Evolutionary conservation across 257 asterid genomes (phyloP).

Genomic region (Penstemon newberryi): DNA sequence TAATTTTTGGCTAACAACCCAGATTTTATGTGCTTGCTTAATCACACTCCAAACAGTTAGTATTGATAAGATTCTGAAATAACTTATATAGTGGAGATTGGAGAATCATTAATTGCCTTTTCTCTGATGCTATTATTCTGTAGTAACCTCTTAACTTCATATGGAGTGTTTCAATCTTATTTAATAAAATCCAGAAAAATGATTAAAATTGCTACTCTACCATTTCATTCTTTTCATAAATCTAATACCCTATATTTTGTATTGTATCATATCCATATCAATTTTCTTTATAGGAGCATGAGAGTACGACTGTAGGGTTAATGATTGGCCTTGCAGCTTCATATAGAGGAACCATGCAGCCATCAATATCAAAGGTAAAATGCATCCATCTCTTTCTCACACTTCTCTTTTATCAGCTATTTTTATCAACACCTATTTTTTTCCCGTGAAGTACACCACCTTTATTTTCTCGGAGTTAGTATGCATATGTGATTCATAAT

Average conservation of each 20-base stretch:
- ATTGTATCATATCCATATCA: background rate
- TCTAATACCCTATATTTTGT: background rate
- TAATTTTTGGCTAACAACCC: background rate
- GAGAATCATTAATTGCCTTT: background rate
- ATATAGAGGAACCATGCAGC: constrained; percentile 93
- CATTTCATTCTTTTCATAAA: background rate
- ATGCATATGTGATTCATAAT: constrained; percentile 12
- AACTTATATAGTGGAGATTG: background rate
- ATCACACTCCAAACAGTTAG: background rate
- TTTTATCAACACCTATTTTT: background rate
- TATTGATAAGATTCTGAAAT: background rate
- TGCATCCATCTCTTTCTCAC: constrained; percentile 21
- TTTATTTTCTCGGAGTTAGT: constrained; percentile 17
- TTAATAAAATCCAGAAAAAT: constrained; percentile 4
- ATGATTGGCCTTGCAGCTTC: constrained; percentile 99
- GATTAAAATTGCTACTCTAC: constrained; percentile 12
- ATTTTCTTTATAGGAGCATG: constrained; percentile 72
- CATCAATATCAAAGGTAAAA: constrained; percentile 90
- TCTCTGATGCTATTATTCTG: background rate
- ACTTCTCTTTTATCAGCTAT: constrained; percentile 15
- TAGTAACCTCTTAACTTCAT: background rate
- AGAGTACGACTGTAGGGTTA: constrained; percentile 89
- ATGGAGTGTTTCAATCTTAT: background rate
- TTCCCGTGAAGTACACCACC: constrained; percentile 5
- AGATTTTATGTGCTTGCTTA: background rate